Evolutionary conservation across 2,329 filamentous ascomycete genomes (phyloP).

Genomic region (Pseudocercospora fijiensis): DNA sequence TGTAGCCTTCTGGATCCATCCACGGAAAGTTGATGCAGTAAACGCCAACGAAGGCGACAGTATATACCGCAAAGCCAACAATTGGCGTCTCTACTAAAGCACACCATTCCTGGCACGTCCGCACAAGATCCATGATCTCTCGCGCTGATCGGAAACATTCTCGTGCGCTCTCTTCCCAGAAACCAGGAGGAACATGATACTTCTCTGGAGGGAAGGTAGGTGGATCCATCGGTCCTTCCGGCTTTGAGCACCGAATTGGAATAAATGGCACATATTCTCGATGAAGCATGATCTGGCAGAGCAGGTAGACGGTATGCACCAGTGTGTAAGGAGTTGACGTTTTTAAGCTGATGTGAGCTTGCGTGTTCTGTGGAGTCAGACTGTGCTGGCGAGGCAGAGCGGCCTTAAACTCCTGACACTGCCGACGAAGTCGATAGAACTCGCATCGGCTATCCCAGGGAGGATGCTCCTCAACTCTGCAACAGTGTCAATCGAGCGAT

Average conservation of each 20-base stretch:
- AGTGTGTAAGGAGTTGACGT: slow-evolving; percentile 65
- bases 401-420: slow-evolving; percentile 55
- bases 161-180: slow-evolving; percentile 63
- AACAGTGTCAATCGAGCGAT: not conserved
- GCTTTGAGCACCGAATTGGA: slow-evolving; percentile 54
- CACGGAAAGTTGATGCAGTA: slow-evolving; percentile 67
- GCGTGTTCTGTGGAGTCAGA: slow-evolving; percentile 61
- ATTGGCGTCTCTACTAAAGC: slow-evolving; percentile 67
- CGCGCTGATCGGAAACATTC: slow-evolving; percentile 62
- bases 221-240: slow-evolving; percentile 59
- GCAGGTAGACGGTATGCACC: slow-evolving; percentile 63
- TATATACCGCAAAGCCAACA: slow-evolving; percentile 66
- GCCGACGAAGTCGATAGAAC: slow-evolving; percentile 55
- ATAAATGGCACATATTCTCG: slow-evolving; percentile 68
- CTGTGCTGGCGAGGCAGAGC: slow-evolving; percentile 58
- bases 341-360: slow-evolving; percentile 63
- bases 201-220: slow-evolving; percentile 54
- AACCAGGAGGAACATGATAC: slow-evolving; percentile 51
- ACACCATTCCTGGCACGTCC: slow-evolving; percentile 59
- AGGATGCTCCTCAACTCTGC: slow-evolving; percentile 51
- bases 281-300: slow-evolving; percentile 67
- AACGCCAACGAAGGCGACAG: slow-evolving; percentile 62
- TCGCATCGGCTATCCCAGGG: slow-evolving; percentile 60
- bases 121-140: slow-evolving; percentile 64
- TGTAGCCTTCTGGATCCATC: slow-evolving; percentile 62